Percentiles rank a stretch among this genome's conserved stretches.
These are phyloP conservation scores for Chalaropsis thielavioides DNA, from an alignment of 2,329 filamentous ascomycete genomes.

Conservation along the genomic window DNA sequence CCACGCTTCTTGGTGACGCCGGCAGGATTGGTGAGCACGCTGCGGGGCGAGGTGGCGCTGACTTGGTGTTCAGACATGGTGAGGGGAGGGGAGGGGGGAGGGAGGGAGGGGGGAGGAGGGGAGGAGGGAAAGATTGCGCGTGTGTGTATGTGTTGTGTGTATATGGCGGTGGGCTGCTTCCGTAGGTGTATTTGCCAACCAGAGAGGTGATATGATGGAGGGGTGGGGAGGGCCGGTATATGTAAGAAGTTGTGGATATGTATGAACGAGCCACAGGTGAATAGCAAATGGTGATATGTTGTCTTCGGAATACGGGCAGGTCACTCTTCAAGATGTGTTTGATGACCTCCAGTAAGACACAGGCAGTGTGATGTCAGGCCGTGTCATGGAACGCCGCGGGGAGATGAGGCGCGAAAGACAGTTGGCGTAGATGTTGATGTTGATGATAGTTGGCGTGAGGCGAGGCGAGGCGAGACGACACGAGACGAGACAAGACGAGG, in stretches of 20 bases:
- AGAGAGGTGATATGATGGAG: background rate
- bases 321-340: background rate
- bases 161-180: too few relatives aligned
- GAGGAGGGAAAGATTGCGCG: background rate
- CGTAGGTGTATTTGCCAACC: background rate
- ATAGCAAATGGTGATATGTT: background rate
- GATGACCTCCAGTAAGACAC: background rate
- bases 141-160: background rate
- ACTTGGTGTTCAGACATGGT: background rate
- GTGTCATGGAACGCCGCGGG: background rate
- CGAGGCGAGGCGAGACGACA: background rate
- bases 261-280: background rate
- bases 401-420: background rate
- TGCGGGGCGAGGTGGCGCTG: background rate
- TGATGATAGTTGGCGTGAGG: background rate
- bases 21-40: background rate
- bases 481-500: background rate
- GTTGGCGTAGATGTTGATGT: background rate
- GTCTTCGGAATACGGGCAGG: background rate
- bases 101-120: background rate
- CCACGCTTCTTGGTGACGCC: conserved; percentile 14
- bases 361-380: background rate
- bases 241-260: background rate
- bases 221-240: background rate
- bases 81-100: background rate